Evolutionary conservation across 2,329 filamentous ascomycete species (phyloP).

Genomic region (Tricladium varicosporioides): DNA sequence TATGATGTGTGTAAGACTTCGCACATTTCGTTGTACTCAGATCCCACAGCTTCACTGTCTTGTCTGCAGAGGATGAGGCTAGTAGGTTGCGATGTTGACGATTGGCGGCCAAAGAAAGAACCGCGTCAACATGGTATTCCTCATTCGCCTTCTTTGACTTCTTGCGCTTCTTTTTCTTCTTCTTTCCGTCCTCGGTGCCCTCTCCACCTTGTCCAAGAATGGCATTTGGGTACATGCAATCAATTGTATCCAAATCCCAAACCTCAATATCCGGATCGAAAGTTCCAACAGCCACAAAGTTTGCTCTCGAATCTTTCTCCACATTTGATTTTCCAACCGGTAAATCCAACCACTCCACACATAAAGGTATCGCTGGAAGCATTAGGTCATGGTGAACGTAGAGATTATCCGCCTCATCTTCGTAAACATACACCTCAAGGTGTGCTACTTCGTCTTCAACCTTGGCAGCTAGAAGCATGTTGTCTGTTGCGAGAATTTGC

Average conservation of each 20-base stretch:
- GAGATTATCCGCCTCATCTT: constrained; percentile 91
- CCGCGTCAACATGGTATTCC: constrained; percentile 89
- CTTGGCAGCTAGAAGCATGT: constrained; percentile 86
- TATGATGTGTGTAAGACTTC: constrained; percentile 94
- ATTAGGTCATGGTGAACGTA: constrained; percentile 99
- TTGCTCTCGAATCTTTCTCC: constrained; percentile 68
- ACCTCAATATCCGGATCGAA: constrained; percentile 99
- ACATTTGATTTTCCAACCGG: constrained; percentile 71
- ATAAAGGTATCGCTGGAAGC: constrained; percentile 93
- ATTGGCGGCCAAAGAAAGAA: constrained; percentile 89
- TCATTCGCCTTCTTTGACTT: constrained; percentile 87
- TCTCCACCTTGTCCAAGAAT: constrained; percentile 75
- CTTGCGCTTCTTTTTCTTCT: constrained; percentile 87
- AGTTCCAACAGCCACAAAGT: constrained; percentile 92
- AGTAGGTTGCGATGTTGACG: constrained; percentile 90
- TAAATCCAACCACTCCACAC: constrained; percentile 92
- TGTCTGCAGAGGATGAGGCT: constrained; percentile 92
- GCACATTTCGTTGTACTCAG: constrained; percentile 88
- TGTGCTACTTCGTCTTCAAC: constrained; percentile 97
- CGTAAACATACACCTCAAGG: constrained; percentile 95
- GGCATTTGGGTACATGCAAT: constrained; percentile 97
- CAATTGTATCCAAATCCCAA: constrained; percentile 94
- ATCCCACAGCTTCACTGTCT: constrained; percentile 98
- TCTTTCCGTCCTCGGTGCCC: constrained; percentile 48
- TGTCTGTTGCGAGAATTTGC: constrained; percentile 89